Conservation (phyloP, 148 eudicot genomes). For the Persicaria maculosa region DNA sequence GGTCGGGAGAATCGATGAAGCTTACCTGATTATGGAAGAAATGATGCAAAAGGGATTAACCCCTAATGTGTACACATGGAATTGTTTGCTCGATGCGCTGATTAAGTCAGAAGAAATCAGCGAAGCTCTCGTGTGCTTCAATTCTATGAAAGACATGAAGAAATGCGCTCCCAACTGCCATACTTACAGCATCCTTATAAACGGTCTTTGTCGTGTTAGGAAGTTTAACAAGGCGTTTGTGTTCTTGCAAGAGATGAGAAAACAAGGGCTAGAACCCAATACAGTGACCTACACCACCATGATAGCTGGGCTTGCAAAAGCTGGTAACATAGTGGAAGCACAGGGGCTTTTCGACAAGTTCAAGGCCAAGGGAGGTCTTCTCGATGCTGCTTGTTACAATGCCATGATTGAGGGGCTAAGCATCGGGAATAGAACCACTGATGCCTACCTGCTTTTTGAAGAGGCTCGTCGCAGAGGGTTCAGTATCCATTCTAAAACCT, state of each 20-base stretch:
- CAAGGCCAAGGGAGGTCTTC: slow-evolving; percentile 63
- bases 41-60: slow-evolving; percentile 74
- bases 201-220: slow-evolving; percentile 79
- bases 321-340: slow-evolving; percentile 70
- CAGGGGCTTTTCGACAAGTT: slow-evolving; percentile 64
- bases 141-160: slow-evolving; percentile 77
- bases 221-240: slow-evolving; percentile 95
- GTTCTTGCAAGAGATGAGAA: slow-evolving; percentile 91
- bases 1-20: slow-evolving; percentile 92
- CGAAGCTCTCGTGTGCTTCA: slow-evolving; percentile 90
- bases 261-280: slow-evolving; percentile 67
- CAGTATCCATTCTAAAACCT: slow-evolving; percentile 65
- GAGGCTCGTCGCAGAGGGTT: slow-evolving; percentile 77
- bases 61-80: slow-evolving; percentile 79
- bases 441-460: slow-evolving; percentile 71
- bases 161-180: slow-evolving; percentile 53
- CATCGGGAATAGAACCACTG: slow-evolving; percentile 54
- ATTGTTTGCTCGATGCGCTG: slow-evolving; percentile 79
- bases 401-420: slow-evolving; percentile 82
- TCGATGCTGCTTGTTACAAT: slow-evolving; percentile 85
- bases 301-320: slow-evolving; percentile 82
- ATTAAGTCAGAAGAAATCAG: slow-evolving; percentile 84
- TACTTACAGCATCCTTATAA: slow-evolving; percentile 76
- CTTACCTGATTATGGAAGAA: slow-evolving; percentile 89
- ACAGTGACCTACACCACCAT: slow-evolving; percentile 67